Evolutionary conservation across 2,329 filamentous ascomycete genomes (phyloP), one percentile per base, ranked within the genome.

Genomic region (Aspergillus uvarum): DNA sequence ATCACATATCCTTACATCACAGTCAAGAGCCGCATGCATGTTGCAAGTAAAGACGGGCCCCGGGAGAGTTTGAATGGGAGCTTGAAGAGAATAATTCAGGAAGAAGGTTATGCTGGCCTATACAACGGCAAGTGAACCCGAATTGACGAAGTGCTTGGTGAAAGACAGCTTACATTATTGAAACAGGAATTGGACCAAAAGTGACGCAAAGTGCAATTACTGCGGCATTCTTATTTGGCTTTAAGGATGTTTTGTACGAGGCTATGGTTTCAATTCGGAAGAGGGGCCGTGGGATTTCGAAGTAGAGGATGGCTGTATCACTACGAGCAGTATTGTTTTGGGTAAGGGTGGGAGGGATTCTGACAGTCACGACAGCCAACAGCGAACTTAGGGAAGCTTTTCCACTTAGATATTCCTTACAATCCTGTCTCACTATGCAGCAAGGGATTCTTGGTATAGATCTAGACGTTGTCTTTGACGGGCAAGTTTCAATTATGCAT

Each of bases 1-100:
- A 90, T 98, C 71, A 99, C 95, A 5, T 99, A 99, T 77, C 95
- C 95, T 11, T 99, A 99, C 76, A 98, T 99, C 76, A 99, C 95
- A 4, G 90, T 99, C 71, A 99, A 99, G 87, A 96, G 92, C 78
- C 87, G 92, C 74, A 96, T 96, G 87, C 95, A 99, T 76, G 92
- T 99, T 62, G 92, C 93, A 29, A 87, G 85, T 63, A 87, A 87
- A 70, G 87, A 87, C 63, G 85, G 85, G n/a, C 87, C 87, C 65
- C 89, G 89, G 78, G 90, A 96, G 79, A 90, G 89, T 67, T 89
- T 97, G 83, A 83, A 88, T 56, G 85, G 87, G 66, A 90, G 88
- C 51, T 85, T 99, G 72, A 87, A 84, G 72, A 85, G 89, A 62
- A 93, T 98, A 61, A 84, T 97, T 62, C 84, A 81, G 65, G 91